phyloP scores from a whole-genome alignment of 2,329 filamentous ascomycete species.

The Fusarium pininemorale region DNA sequence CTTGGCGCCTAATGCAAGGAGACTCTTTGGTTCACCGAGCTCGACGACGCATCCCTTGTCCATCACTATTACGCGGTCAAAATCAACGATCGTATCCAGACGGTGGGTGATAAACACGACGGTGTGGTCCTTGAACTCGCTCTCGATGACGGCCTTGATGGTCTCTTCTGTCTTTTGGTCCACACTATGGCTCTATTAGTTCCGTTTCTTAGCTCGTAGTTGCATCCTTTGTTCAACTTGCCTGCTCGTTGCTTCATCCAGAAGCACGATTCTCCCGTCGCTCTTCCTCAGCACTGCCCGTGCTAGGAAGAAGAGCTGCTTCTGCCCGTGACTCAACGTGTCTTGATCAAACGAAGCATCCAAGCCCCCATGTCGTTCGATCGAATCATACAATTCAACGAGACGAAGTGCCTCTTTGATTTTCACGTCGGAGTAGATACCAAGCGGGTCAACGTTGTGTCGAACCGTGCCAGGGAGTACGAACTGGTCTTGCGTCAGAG shows the following conservation, averaged over 20 bases:
- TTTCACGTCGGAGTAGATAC: slow-evolving; percentile 44
- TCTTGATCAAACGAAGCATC: slow-evolving; percentile 48
- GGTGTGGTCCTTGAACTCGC: slow-evolving; percentile 56
- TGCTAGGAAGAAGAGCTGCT: slow-evolving; percentile 61
- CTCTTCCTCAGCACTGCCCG: slow-evolving; percentile 54
- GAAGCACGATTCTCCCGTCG: slow-evolving; percentile 52
- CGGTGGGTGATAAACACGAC: slow-evolving; percentile 57
- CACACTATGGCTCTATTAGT: slow-evolving; percentile 39
- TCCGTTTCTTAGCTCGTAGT: not conserved
- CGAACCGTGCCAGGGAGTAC: slow-evolving; percentile 57
- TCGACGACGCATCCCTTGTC: slow-evolving; percentile 42
- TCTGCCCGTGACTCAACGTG: slow-evolving; percentile 56
- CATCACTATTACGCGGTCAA: slow-evolving; percentile 43
- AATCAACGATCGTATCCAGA: slow-evolving; percentile 54
- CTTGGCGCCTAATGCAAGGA: slow-evolving; percentile 28
- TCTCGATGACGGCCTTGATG: slow-evolving; percentile 48
- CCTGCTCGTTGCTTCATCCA: slow-evolving; percentile 55
- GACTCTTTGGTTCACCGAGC: slow-evolving; percentile 36
- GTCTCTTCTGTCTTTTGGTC: slow-evolving; percentile 47
- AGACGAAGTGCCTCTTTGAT: slow-evolving; percentile 54
- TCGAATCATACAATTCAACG: slow-evolving; percentile 52
- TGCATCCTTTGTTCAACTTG: slow-evolving; percentile 27
- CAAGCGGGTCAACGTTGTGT: slow-evolving; percentile 57
- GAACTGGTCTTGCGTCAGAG: slow-evolving; percentile 61
- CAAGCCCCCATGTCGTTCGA: slow-evolving; percentile 52